Evolutionary conservation across 2,329 filamentous ascomycete genomes (phyloP).

Genomic region (Domatiomyces globalis): DNA sequence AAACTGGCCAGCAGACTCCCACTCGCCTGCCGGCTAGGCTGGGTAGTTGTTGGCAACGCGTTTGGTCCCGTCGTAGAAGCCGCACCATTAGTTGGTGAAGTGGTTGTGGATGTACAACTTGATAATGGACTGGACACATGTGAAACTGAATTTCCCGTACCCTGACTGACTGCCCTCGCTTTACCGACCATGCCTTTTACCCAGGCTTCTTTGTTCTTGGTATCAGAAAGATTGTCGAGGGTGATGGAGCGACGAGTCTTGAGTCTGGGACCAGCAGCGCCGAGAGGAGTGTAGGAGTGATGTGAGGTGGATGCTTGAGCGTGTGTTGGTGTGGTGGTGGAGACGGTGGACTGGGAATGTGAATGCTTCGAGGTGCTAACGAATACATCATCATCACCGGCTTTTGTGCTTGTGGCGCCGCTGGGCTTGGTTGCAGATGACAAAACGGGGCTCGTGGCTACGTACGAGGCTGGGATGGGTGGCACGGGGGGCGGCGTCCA

Average conservation of each 20-base stretch:
- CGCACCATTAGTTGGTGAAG: not conserved
- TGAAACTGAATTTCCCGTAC: not conserved
- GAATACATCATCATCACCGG: not conserved
- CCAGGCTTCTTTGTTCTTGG: constrained; percentile 29
- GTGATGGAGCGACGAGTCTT: constrained; percentile 27
- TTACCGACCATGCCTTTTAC: constrained; percentile 33
- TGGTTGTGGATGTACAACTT: constrained; percentile 11
- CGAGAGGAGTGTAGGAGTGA: constrained; percentile 26
- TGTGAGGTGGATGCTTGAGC: constrained; percentile 9
- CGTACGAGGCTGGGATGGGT: constrained; percentile 11
- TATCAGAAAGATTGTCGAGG: constrained; percentile 19
- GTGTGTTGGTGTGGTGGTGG: constrained; percentile 9
- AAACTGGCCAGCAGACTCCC: constrained; percentile 4
- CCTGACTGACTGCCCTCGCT: constrained; percentile 22
- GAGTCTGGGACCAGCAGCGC: constrained; percentile 32
- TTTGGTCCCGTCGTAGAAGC: not conserved
- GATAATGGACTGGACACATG: constrained; percentile 10
- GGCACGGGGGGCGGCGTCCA: constrained; percentile 14
- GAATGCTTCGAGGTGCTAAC: constrained; percentile 1
- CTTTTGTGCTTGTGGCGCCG: not conserved
- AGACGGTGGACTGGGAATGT: constrained; percentile 4
- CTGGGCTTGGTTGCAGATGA: constrained; percentile 2
- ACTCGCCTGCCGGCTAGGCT: constrained; percentile 4
- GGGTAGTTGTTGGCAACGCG: constrained; percentile 4
- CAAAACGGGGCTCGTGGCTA: constrained; percentile 3